Evolutionary conservation across 2,329 filamentous ascomycete genomes (phyloP).

Genomic region (Pseudocercospora ulei): DNA sequence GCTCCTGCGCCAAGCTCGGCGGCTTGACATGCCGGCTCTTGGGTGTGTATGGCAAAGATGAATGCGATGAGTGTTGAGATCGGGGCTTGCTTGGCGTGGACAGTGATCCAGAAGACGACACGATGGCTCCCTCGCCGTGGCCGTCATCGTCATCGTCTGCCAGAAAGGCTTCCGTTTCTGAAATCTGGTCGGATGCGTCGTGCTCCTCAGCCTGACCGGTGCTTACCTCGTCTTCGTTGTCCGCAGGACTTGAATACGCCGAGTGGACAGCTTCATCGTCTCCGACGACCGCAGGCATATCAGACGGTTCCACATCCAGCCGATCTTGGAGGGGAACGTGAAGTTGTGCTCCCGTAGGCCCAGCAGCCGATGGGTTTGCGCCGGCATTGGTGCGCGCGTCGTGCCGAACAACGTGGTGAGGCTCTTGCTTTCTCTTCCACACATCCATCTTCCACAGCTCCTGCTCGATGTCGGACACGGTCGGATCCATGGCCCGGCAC

Average conservation of each 20-base stretch:
- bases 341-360: constrained; percentile 1
- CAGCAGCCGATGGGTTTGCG: constrained; percentile 1
- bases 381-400: constrained; percentile 5
- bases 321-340: constrained; percentile 22
- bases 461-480: constrained; percentile 52
- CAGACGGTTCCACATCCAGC: constrained; percentile 24
- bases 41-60: neutral
- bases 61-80: neutral
- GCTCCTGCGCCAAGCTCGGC: neutral
- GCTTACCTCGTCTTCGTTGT: constrained; percentile 2
- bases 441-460: constrained; percentile 42
- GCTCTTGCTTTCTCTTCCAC: constrained; percentile 32
- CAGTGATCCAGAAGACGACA: too few species aligned
- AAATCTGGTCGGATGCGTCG: constrained; percentile 16
- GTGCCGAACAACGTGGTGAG: constrained; percentile 21
- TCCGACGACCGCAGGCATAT: constrained; percentile 6
- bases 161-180: constrained; percentile 12
- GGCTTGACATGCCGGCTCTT: neutral
- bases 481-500: constrained; percentile 54
- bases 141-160: constrained; percentile 2
- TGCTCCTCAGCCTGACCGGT: neutral
- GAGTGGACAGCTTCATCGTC: constrained; percentile 20
- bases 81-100: too few species aligned
- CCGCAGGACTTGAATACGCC: constrained; percentile 11
- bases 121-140: too few species aligned